Evolutionary conservation across 108 stramenopile species (phyloP).

Genomic region (Skeletonema grethae): DNA sequence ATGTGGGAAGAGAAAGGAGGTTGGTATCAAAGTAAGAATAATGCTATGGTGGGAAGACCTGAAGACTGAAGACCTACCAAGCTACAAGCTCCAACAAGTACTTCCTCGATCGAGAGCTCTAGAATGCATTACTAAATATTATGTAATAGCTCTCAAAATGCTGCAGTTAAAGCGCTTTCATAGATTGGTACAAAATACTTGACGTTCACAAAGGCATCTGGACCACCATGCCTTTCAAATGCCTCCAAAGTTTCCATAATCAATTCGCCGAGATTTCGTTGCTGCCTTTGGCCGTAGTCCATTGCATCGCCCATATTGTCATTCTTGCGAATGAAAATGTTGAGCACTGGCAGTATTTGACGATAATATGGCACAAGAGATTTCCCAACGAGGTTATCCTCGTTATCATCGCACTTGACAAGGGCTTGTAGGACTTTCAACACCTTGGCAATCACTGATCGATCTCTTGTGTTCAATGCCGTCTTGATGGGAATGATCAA

Average conservation of each 20-base stretch:
- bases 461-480: constrained; percentile 84
- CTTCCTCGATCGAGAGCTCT: too few species aligned
- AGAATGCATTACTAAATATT: too few species aligned
- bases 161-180: constrained; percentile 43
- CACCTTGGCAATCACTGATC: constrained; percentile 85
- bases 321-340: constrained; percentile 75
- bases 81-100: too few species aligned
- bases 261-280: constrained; percentile 78
- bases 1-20: too few species aligned
- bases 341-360: constrained; percentile 87
- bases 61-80: too few species aligned
- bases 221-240: constrained; percentile 83
- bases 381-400: constrained; percentile 79
- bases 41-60: too few species aligned
- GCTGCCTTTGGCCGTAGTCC: constrained; percentile 83
- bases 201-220: constrained; percentile 90
- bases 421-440: constrained; percentile 87
- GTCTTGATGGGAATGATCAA: constrained; percentile 90
- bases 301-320: constrained; percentile 85
- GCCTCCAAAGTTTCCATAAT: constrained; percentile 84
- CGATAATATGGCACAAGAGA: constrained; percentile 92
- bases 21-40: too few species aligned
- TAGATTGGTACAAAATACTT: constrained; percentile 80
- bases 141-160: background rate
- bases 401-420: constrained; percentile 78